These are phyloP conservation scores for Saccharomycopsis schoenii DNA, from an alignment of 805 yeast genomes.

Conservation along the genomic window DNA sequence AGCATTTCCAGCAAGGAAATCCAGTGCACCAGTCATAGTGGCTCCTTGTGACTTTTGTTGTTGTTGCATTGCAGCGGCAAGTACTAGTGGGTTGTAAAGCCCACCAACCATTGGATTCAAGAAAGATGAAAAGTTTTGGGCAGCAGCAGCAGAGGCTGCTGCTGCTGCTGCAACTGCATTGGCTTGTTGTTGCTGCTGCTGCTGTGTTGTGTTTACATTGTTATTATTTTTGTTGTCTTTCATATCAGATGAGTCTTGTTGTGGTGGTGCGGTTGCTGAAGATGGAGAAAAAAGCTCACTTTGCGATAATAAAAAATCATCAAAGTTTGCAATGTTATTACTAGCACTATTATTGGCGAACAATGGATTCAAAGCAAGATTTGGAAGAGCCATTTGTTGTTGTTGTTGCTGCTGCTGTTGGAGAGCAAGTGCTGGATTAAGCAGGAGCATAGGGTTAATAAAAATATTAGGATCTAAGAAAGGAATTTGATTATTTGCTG, in stretches of 20 bases:
- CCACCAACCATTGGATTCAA: slow-evolving; percentile 3
- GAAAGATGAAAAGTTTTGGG: not conserved
- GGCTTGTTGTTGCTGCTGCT: not conserved
- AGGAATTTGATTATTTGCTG: slow-evolving; percentile 5
- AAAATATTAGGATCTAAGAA: slow-evolving; percentile 23
- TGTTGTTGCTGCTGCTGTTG: slow-evolving; percentile 2
- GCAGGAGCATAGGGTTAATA: slow-evolving; percentile 21
- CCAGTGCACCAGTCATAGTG: not conserved
- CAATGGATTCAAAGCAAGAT: not conserved
- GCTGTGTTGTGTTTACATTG: not conserved
- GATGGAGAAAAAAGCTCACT: slow-evolving; percentile 35
- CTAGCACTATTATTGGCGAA: not conserved
- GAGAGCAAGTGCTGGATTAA: slow-evolving; percentile 2
- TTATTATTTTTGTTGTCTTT: not conserved
- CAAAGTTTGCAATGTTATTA: slow-evolving; percentile 25
- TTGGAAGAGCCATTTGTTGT: not conserved
- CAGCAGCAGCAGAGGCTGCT: not conserved
- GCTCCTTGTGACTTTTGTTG: not conserved
- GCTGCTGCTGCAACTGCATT: slow-evolving; percentile 8
- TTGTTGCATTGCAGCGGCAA: not conserved
- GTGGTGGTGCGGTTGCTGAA: slow-evolving; percentile 17
- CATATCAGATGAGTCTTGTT: not conserved
- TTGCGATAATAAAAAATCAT: slow-evolving; percentile 42
- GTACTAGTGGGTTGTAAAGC: not conserved
- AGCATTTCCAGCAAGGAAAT: not conserved